These are phyloP conservation scores for Casuarina glauca DNA, from an alignment of 306 rosid genomes.

Conservation along the genomic window DNA sequence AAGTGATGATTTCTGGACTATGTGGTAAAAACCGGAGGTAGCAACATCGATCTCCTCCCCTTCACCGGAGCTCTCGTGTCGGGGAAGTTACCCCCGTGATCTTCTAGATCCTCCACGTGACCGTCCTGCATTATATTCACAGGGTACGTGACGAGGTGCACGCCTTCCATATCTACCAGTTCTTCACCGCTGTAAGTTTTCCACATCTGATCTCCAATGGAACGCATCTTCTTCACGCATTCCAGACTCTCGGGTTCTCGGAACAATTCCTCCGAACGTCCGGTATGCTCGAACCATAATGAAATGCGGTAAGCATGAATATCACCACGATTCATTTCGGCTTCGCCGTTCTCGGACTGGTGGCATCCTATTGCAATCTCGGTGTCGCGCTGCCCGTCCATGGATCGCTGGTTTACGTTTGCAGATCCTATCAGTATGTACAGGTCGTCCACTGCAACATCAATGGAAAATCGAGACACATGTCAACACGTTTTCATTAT, in stretches of 20 bases:
- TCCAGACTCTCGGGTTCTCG: slow-evolving; percentile 44
- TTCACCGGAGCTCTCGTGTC: slow-evolving; percentile 57
- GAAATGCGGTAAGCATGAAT: slow-evolving; percentile 70
- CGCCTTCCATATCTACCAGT: slow-evolving; percentile 71
- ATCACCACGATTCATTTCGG: slow-evolving; percentile 32
- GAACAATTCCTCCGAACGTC: slow-evolving; percentile 32
- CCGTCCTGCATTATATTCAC: slow-evolving; percentile 53
- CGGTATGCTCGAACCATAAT: slow-evolving; percentile 84
- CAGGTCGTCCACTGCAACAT: slow-evolving; percentile 72
- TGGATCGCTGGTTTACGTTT: slow-evolving; percentile 90
- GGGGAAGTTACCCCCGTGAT: slow-evolving; percentile 56
- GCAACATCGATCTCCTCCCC: slow-evolving; percentile 60
- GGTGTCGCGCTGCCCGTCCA: slow-evolving; percentile 91
- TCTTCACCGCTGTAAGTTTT: slow-evolving; percentile 51
- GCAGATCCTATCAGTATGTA: slow-evolving; percentile 93
- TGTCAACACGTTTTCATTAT: background rate
- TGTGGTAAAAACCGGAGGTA: slow-evolving; percentile 64
- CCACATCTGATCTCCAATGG: slow-evolving; percentile 72
- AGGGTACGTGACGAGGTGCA: slow-evolving; percentile 73
- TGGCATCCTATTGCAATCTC: slow-evolving; percentile 91
- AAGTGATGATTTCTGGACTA: slow-evolving; percentile 13
- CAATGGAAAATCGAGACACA: background rate
- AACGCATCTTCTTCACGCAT: slow-evolving; percentile 34
- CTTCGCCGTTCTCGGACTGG: slow-evolving; percentile 36
- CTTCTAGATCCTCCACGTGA: slow-evolving; percentile 39